Percentiles rank a stretch among this genome's conserved stretches.
phyloP scores from a whole-genome alignment of 202 grass and related monocot species.

The Digitaria exilis region DNA sequence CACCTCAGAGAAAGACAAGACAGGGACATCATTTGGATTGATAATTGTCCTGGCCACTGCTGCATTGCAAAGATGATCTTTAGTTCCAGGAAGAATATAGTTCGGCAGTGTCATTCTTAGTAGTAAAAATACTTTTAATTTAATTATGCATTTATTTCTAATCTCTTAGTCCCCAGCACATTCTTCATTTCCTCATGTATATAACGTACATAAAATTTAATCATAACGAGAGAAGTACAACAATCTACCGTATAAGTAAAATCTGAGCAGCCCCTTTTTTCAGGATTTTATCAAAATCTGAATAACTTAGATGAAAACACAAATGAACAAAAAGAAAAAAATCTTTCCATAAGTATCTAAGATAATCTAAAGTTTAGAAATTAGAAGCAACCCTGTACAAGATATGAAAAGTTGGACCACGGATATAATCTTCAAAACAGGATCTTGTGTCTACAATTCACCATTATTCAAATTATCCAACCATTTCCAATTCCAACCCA shows the following conservation, averaged over 20 bases:
- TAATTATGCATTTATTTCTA: background rate
- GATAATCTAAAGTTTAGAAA: background rate
- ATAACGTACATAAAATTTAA: background rate
- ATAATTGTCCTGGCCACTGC: slow-evolving; percentile 31
- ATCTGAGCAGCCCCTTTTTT: background rate
- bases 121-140: background rate
- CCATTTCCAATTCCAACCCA: slow-evolving; percentile 12
- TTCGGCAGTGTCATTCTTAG: background rate
- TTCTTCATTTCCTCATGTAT: background rate
- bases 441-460: background rate
- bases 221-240: background rate
- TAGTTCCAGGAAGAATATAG: slow-evolving; percentile 10
- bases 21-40: slow-evolving; percentile 48
- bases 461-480: background rate
- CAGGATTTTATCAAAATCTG: background rate
- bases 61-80: slow-evolving; percentile 44
- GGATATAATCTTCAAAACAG: background rate
- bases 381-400: background rate
- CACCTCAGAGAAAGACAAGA: slow-evolving; percentile 76
- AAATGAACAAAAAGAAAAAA: background rate
- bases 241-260: background rate
- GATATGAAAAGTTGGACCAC: background rate
- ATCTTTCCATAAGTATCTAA: background rate
- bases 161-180: background rate
- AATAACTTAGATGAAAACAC: background rate